phyloP scores from a whole-genome alignment of 305 asterid species.

The Ajuga reptans region DNA sequence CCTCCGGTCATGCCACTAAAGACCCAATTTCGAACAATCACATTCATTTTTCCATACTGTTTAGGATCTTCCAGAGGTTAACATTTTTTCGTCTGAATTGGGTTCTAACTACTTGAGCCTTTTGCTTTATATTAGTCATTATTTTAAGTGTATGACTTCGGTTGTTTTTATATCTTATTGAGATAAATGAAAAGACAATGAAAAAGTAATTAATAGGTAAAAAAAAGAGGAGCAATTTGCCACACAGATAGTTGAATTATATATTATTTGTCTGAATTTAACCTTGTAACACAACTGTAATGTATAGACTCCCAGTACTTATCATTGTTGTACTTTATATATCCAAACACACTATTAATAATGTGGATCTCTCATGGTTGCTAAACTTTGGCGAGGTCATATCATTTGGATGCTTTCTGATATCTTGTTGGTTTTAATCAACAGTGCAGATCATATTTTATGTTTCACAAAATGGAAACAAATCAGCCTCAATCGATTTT shows the following conservation, averaged over 20 bases:
- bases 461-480: conserved; percentile 79
- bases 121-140: not conserved
- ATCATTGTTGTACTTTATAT: not conserved
- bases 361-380: conserved; percentile 10
- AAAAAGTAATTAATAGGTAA: not conserved
- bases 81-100: not conserved
- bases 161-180: not conserved
- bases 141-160: not conserved
- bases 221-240: not conserved
- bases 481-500: conserved; percentile 52
- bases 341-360: not conserved
- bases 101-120: not conserved
- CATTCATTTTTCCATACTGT: not conserved
- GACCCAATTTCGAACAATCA: not conserved
- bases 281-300: not conserved
- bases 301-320: not conserved
- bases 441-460: conserved; percentile 89
- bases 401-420: not conserved
- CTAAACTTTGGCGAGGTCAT: not conserved
- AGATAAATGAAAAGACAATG: not conserved
- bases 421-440: conserved; percentile 9
- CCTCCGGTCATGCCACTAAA: not conserved
- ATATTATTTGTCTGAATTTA: not conserved
- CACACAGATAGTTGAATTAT: not conserved
- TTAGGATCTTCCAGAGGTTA: not conserved